Evolutionary conservation across 2,329 filamentous ascomycete species (phyloP), one percentile per base, ranked within the genome.

Genomic region (Fusarium cicatricum): DNA sequence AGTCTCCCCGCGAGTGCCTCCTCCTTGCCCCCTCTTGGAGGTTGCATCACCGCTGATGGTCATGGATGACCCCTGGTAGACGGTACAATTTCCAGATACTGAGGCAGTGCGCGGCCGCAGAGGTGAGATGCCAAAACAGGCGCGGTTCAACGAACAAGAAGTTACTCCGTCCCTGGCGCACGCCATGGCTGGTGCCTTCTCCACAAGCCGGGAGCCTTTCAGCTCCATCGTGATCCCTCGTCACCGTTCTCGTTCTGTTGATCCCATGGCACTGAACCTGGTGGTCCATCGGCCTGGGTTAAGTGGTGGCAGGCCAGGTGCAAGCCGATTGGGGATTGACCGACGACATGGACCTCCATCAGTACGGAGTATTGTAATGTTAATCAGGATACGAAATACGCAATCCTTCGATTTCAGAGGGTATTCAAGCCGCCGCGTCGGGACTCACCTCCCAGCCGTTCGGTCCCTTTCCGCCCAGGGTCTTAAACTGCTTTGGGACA

Each of bases 401-500:
- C 16, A 28, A 37, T 51, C 31, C n/a, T n/a, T n/a, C 36, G 37
- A 31, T 33, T 37, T 41, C 26, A 15, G 26, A 51, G 21, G 47
- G 38, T 51, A 38, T 40, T 58, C 38, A 39, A 42, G 51, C 52
- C 52, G 40, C 12, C 29, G 12, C 14, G 11, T 31, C 48, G 39
- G 48, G 39, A 39, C 36, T 47, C 44, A 47, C 34, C 40, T 55
- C 57, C 44, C 60, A 45, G 57, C 51, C 47, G 39, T 55, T 33
- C 50, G 49, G 57, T 58, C 47, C 43, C 45, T 58, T 61, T 68
- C 65, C 52, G 55, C 51, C 58, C 23, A 8, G 23, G 23, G 54
- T 56, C 28, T 67, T 65, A 60, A 58, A 51, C 64, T 67, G 47
- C 40, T 60, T 67, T 52, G 16, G 51, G 58, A 40, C 52, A 65